Evolutionary conservation across 768 basidiomycete genomes (phyloP), one percentile per base, ranked within the genome.

Genomic region (Pisolithus albus): DNA sequence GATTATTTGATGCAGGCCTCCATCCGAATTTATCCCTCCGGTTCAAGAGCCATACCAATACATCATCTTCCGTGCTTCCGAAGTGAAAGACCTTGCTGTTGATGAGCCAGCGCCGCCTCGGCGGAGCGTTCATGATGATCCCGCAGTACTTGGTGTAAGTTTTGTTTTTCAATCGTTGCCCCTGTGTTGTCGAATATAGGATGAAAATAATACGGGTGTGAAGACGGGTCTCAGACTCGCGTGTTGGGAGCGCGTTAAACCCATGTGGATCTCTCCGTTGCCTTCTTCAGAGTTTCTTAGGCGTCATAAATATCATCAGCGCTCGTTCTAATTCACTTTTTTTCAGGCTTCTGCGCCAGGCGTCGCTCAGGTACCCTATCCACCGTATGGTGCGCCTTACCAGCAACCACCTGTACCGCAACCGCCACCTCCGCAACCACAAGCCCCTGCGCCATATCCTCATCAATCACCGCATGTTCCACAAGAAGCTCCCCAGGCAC

Each of bases 51-150:
- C 88, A 0, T 93, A 92, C 65, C 79, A 86, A 56, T 92, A 89
- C 68, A 92, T 93, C 69, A 88, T 93, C 56, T 93, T 93, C 71
- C 87, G 88, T 48, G 89, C 89, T 7, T 87, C 87, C 3, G 88
- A 92, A 68, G 89, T 92, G 55, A 91, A 92, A 61, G 89, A 92
- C 62, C 76, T 92, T n/a, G 77, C 86, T 24, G 88, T 92, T 13
- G 89, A 92, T 59, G 85, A 89, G 53, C 76, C 79, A 1, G 54
- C 71, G 28, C 71, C 76, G 28, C 71, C 76, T 0, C 70, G 75
- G 36, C 75, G 82, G 46, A 88, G 78, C 59, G 82, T 90, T 15
- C 85, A 86, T 53, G 86, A 89, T 61, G 89, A 92, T 66, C 90
- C 89, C 6, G 89, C 89, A 7, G 86, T 92, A 15, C 74, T 92